Base-by-base conservation (phyloP, 139 green algal genomes). In the Astrephomene gubernaculifera region DNA sequence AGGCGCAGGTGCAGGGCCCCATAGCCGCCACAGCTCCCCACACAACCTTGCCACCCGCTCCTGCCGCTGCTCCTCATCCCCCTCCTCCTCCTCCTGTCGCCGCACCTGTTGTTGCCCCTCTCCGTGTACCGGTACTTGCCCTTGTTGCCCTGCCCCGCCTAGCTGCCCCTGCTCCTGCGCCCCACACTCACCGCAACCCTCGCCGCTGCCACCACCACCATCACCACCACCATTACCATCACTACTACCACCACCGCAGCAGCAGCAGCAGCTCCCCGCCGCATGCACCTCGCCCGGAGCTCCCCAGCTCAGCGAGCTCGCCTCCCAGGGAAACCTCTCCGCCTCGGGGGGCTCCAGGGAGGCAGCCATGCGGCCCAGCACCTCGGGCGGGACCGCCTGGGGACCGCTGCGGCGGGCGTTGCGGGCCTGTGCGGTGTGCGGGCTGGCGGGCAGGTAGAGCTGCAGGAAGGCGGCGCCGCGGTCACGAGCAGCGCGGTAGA, bases 401-500 rank as follows among this genome's bases (percentile, higher is more conserved):
- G 49, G 7, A 10, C 75, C 75, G n/a, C 54, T 73, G 60, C 75
- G 75, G 10, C 9, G 57, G 10, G 22, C 4, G 60, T 83, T 83
- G 7, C 75, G 60, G 25, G 25, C n/a, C 10, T 63, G n/a, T 1
- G 75, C 75, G 2, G 9, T 1, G 1, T n/a, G 19, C 17, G 43
- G 14, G 57, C 27, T 44, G 39, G 60, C 72, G 39, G 10, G 12
- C 27, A 83, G 17, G 60, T 83, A 61, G 27, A 73, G 57, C 39
- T 83, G 75, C 60, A 83, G 57, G 75, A 73, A 83, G n/a, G 60
- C 75, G n/a, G 43, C 38, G 38, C 60, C 60, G 6, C 21, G 60
- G 75, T 72, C 60, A 2, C 75, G 75, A 33, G 75, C 75, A 8
- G 53, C n/a, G 0, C 29, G 75, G 60, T 63, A 83, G 27, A 83